Conservation (phyloP, 108 stramenopile genomes). For the Skeletonema costatum region DNA sequence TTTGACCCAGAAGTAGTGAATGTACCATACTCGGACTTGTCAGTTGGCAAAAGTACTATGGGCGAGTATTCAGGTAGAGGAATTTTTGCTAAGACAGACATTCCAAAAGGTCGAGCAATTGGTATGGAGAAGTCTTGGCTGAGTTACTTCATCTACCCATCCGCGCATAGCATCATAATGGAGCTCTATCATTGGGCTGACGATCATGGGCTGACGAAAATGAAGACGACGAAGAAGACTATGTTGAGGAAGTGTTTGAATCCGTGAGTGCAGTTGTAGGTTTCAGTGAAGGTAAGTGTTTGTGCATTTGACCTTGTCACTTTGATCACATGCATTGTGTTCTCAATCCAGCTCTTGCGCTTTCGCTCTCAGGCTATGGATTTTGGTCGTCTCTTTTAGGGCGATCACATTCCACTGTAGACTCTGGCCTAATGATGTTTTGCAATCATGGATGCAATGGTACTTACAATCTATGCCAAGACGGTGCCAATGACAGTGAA, state of each 20-base stretch:
- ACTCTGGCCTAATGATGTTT: slow-evolving; percentile 25
- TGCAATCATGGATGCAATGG: slow-evolving; percentile 43
- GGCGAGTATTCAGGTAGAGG: slow-evolving; percentile 48
- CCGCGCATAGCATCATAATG: slow-evolving; percentile 5
- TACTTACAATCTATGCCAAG: slow-evolving; percentile 22
- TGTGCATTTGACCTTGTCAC: not conserved
- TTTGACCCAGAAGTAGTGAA: slow-evolving; percentile 32
- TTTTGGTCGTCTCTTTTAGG: slow-evolving; percentile 11
- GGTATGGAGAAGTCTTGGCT: slow-evolving; percentile 30
- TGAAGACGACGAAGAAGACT: not conserved
- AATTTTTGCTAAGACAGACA: slow-evolving; percentile 30
- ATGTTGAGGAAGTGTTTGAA: not conserved
- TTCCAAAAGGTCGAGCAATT: slow-evolving; percentile 10
- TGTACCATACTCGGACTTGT: slow-evolving; percentile 21
- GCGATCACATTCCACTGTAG: slow-evolving; percentile 8
- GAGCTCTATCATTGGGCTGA: slow-evolving; percentile 1
- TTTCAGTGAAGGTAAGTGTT: not conserved
- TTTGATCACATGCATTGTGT: too few relatives aligned
- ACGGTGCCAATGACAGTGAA: slow-evolving; percentile 4
- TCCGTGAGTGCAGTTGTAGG: not conserved
- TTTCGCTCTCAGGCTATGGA: slow-evolving; percentile 23
- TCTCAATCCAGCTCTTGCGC: too few relatives aligned
- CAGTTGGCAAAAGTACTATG: slow-evolving; percentile 31
- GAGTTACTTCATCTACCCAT: slow-evolving; percentile 30
- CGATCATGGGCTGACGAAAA: not conserved